These are phyloP conservation scores for Physcomitrium patens DNA, from an alignment of 225 moss, liverwort and hornwort genomes.

Conservation along the genomic window DNA sequence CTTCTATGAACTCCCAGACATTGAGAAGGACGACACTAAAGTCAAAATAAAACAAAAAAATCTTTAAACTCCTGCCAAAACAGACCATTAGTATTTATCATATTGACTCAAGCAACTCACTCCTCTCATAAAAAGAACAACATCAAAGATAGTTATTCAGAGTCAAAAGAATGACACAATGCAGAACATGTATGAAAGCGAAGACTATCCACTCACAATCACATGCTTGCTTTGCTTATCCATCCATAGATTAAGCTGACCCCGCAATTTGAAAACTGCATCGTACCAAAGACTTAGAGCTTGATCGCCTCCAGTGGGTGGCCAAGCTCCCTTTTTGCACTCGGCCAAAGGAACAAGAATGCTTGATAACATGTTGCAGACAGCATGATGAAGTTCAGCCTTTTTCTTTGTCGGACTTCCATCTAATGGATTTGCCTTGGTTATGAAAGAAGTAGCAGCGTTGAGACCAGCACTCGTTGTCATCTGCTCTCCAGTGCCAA, in stretches of 20 bases:
- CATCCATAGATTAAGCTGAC: constrained; percentile 92
- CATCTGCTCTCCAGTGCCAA: constrained; percentile 57
- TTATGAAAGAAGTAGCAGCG: constrained; percentile 91
- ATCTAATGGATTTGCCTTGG: constrained; percentile 90
- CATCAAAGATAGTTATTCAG: not conserved
- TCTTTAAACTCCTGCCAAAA: not conserved
- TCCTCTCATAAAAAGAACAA: not conserved
- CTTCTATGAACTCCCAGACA: constrained; percentile 17
- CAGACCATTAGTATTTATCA: not conserved
- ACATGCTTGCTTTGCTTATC: constrained; percentile 98
- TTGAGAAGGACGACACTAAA: constrained; percentile 2
- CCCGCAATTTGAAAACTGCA: constrained; percentile 80
- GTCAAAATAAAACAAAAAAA: not conserved
- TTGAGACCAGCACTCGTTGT: constrained; percentile 84
- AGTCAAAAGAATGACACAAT: constrained; percentile 13
- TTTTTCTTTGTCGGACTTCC: constrained; percentile 90
- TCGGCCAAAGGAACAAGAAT: constrained; percentile 93
- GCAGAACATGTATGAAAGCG: constrained; percentile 8
- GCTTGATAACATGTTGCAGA: constrained; percentile 97
- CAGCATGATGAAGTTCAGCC: constrained; percentile 98
- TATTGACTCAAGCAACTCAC: not conserved
- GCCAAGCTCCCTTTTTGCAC: constrained; percentile 89
- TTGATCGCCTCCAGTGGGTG: constrained; percentile 89
- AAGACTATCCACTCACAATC: constrained; percentile 68
- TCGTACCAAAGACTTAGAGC: constrained; percentile 94